Percentiles rank a stretch among this genome's conserved stretches.
These are phyloP conservation scores for Dittrichia graveolens DNA, from an alignment of 129 eudicot genomes.

Conservation along the genomic window DNA sequence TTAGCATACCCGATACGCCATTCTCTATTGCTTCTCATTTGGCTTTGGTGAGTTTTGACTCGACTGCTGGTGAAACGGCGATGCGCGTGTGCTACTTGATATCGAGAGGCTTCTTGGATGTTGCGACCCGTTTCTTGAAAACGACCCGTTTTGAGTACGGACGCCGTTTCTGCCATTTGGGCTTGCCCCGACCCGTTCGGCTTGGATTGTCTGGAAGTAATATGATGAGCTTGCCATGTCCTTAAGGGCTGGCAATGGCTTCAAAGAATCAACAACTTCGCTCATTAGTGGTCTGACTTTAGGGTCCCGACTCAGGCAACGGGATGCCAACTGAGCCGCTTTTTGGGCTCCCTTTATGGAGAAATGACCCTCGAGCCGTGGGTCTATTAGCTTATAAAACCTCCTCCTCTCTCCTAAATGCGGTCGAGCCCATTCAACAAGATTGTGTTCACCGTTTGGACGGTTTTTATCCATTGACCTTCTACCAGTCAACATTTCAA, in stretches of 20 bases:
- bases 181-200: slow-evolving; percentile 52
- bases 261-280: slow-evolving; percentile 42
- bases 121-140: slow-evolving; percentile 70
- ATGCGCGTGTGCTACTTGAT: slow-evolving; percentile 75
- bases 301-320: slow-evolving; percentile 43
- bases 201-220: slow-evolving; percentile 56
- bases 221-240: slow-evolving; percentile 68
- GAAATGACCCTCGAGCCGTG: slow-evolving; percentile 48
- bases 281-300: slow-evolving; percentile 45
- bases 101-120: slow-evolving; percentile 84
- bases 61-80: slow-evolving; percentile 73
- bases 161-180: slow-evolving; percentile 60
- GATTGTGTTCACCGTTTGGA: slow-evolving; percentile 67
- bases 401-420: slow-evolving; percentile 50
- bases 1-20: slow-evolving; percentile 24
- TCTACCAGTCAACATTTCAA: slow-evolving; percentile 58
- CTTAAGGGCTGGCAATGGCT: slow-evolving; percentile 55
- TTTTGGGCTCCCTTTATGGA: slow-evolving; percentile 45
- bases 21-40: slow-evolving; percentile 48
- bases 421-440: slow-evolving; percentile 54
- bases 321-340: slow-evolving; percentile 43
- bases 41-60: slow-evolving; percentile 81
- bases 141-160: slow-evolving; percentile 46
- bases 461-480: slow-evolving; percentile 69
- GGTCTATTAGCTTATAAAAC: slow-evolving; percentile 46